Conservation (phyloP, 2,329 filamentous ascomycete genomes). For the Colletotrichum tabaci region DNA sequence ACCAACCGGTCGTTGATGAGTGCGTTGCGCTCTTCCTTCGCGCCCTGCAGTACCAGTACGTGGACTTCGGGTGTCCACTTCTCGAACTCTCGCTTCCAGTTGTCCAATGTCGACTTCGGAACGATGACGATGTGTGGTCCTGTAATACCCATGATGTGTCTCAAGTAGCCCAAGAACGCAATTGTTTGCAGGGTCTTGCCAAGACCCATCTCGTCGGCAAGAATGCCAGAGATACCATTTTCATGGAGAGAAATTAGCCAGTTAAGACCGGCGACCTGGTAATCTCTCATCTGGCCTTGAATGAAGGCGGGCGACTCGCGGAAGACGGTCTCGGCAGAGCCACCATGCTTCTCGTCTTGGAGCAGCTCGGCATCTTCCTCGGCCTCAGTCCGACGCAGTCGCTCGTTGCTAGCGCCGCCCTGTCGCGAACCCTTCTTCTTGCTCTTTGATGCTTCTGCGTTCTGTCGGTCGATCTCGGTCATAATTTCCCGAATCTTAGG, state of each 20-base stretch:
- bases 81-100: slow-evolving; percentile 96
- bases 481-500: slow-evolving; percentile 95
- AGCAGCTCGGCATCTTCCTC: slow-evolving; percentile 94
- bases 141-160: slow-evolving; percentile 89
- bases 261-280: slow-evolving; percentile 95
- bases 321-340: slow-evolving; percentile 90
- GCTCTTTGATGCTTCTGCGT: slow-evolving; percentile 78
- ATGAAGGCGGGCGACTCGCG: slow-evolving; percentile 94
- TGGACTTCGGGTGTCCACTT: slow-evolving; percentile 97
- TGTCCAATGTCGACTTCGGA: slow-evolving; percentile 97
- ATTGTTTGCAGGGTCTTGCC: slow-evolving; percentile 99
- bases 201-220: slow-evolving; percentile 98
- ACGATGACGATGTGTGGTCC: slow-evolving; percentile 94
- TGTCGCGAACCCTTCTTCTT: slow-evolving; percentile 85
- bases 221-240: slow-evolving; percentile 97
- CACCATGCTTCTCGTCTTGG: slow-evolving; percentile 90
- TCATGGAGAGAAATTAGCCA: slow-evolving; percentile 98
- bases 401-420: slow-evolving; percentile 84
- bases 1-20: slow-evolving; percentile 94
- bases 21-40: slow-evolving; percentile 90
- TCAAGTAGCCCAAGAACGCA: slow-evolving; percentile 93
- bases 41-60: slow-evolving; percentile 92
- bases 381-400: slow-evolving; percentile 91
- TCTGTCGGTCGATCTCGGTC: slow-evolving; percentile 93
- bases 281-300: slow-evolving; percentile 92